A percentile compares a stretch with the other conserved stretches of the same genome.
Evolutionary conservation across 768 basidiomycete genomes (phyloP).

Genomic region (Erythrobasidium yunnanense): DNA sequence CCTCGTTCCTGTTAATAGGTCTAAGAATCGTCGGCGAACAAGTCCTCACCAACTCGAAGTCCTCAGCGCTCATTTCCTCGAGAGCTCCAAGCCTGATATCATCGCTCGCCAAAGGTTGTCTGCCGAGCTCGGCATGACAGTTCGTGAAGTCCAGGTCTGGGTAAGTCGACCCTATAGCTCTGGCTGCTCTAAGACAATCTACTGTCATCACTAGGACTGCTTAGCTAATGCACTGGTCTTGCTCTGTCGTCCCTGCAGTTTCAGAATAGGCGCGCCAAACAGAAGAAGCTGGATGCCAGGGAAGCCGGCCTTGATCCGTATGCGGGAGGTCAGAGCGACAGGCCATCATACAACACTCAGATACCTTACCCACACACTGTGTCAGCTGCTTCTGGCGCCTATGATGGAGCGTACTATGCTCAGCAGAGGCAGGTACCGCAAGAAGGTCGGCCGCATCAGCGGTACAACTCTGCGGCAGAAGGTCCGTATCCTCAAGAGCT

Average conservation of each 20-base stretch:
- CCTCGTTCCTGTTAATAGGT: neutral
- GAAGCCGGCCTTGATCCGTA: neutral
- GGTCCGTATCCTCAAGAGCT: too few relatives aligned
- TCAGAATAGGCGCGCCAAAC: conserved; percentile 37
- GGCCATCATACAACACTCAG: too few relatives aligned
- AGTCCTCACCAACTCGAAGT: conserved; percentile 76
- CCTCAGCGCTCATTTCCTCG: conserved; percentile 72
- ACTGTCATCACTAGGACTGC: neutral
- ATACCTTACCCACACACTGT: too few relatives aligned
- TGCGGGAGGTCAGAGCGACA: neutral
- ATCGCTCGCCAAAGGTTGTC: conserved; percentile 66
- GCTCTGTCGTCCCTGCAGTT: conserved; percentile 26
- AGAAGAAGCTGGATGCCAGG: conserved; percentile 33
- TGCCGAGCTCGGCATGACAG: conserved; percentile 74
- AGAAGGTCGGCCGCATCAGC: too few relatives aligned
- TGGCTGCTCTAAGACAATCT: too few relatives aligned
- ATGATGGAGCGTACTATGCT: too few relatives aligned
- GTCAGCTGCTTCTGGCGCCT: too few relatives aligned
- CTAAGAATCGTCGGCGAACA: conserved; percentile 50
- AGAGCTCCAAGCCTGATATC: conserved; percentile 79
- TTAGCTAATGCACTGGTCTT: neutral
- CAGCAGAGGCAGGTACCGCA: too few relatives aligned
- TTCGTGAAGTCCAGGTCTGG: conserved; percentile 83
- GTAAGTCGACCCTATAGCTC: conserved; percentile 11
- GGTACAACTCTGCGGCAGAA: too few relatives aligned